phyloP scores from a whole-genome alignment of 108 stramenopile species.

The Pinguiococcus pyrenoidosus region DNA sequence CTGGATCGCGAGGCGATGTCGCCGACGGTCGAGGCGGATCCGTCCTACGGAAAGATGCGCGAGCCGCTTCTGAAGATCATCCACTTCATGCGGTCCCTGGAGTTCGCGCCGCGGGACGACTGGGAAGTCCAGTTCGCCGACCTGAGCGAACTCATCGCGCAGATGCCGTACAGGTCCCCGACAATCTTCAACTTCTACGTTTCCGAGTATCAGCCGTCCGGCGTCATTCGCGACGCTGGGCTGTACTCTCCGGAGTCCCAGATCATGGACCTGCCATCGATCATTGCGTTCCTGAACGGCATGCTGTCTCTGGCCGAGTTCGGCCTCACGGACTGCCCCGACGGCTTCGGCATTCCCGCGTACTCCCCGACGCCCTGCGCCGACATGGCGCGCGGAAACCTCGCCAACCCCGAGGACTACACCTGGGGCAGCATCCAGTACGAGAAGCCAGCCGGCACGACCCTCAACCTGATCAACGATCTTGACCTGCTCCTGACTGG shows the following conservation, averaged over 20 bases:
- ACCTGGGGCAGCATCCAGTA: no score
- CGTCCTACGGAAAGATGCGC: slow-evolving; percentile 30
- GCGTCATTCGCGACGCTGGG: slow-evolving; percentile 15
- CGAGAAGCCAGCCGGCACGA: no score
- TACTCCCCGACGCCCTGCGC: no score
- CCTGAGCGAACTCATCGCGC: slow-evolving; percentile 33
- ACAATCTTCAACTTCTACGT: slow-evolving; percentile 49
- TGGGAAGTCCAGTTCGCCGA: slow-evolving; percentile 3
- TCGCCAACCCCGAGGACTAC: no score
- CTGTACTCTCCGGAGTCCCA: slow-evolving; percentile 39
- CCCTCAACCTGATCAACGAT: slow-evolving; percentile 39
- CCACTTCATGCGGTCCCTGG: slow-evolving; percentile 39
- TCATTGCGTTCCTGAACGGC: slow-evolving; percentile 34
- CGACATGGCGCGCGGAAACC: no score
- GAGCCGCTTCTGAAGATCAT: slow-evolving; percentile 48
- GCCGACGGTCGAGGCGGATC: slow-evolving; percentile 38
- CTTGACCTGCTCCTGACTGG: slow-evolving; percentile 38
- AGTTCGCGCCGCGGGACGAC: slow-evolving; percentile 20
- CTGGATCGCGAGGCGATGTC: slow-evolving; percentile 43
- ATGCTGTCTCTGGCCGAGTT: slow-evolving; percentile 36
- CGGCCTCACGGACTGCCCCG: slow-evolving; percentile 28
- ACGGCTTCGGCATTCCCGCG: background rate
- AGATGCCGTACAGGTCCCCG: slow-evolving; percentile 35
- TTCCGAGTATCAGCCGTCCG: slow-evolving; percentile 36
- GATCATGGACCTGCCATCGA: slow-evolving; percentile 25